Conservation (phyloP, 495 filamentous ascomycete species). For the Cladorrhinum samala region DNA sequence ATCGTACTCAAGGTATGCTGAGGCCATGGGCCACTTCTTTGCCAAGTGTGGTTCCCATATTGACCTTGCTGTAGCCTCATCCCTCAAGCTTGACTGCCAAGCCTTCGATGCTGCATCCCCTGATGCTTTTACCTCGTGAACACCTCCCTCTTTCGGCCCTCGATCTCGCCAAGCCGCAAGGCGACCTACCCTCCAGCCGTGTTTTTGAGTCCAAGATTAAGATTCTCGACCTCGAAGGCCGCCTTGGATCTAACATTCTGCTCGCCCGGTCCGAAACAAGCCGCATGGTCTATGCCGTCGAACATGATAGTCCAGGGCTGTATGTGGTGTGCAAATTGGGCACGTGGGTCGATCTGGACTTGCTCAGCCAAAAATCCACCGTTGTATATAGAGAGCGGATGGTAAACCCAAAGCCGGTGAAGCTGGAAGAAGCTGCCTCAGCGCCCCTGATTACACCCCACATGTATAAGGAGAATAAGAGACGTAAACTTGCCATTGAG, state of each 20-base stretch:
- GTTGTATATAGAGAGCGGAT: constrained; percentile 30
- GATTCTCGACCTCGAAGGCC: constrained; percentile 53
- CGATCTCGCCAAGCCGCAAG: constrained; percentile 48
- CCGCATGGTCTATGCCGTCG: constrained; percentile 61
- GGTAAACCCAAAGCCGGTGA: constrained; percentile 7
- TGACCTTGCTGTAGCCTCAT: constrained; percentile 49
- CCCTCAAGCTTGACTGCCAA: constrained; percentile 51
- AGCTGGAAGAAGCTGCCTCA: constrained; percentile 3
- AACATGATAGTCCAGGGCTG: constrained; percentile 58
- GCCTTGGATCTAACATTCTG: constrained; percentile 52
- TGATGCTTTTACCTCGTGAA: constrained; percentile 56
- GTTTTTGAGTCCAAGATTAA: constrained; percentile 57
- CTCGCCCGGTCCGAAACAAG: constrained; percentile 57
- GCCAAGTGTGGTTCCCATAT: constrained; percentile 11
- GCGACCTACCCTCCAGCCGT: constrained; percentile 44
- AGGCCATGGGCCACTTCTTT: not conserved
- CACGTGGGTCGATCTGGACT: constrained; percentile 53
- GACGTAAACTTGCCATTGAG: constrained; percentile 47
- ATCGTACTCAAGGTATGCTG: constrained; percentile 42
- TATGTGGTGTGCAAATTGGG: constrained; percentile 69
- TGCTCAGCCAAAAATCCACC: constrained; percentile 37
- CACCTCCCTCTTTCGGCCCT: constrained; percentile 55
- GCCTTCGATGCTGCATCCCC: constrained; percentile 53
- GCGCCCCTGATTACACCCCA: constrained; percentile 29
- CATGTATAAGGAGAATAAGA: constrained; percentile 40